Evolutionary conservation across 1,284 basidiomycete genomes (phyloP).

Genomic region (Cutaneotrichosporon sp.): DNA sequence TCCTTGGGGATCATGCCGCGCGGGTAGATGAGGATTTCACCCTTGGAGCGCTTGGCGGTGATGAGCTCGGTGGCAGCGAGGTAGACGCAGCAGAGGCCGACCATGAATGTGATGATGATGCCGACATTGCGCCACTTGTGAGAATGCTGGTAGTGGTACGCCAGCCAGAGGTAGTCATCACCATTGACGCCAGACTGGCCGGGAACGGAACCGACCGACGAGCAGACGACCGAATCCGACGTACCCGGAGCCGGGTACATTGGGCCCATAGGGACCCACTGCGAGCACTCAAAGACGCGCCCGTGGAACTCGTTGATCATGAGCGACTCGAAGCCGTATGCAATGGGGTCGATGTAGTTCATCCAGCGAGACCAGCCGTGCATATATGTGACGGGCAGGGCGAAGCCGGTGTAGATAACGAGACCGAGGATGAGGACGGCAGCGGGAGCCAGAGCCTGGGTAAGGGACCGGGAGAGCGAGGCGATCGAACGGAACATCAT

Average conservation of each 20-base stretch:
- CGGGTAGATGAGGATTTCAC: conserved; percentile 57
- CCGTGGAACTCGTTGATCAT: conserved; percentile 58
- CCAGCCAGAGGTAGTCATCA: conserved; percentile 59
- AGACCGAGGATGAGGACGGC: conserved; percentile 55
- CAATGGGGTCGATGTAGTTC: conserved; percentile 56
- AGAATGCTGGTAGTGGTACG: conserved; percentile 63
- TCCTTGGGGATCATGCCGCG: conserved; percentile 52
- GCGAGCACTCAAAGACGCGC: conserved; percentile 45
- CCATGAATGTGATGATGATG: conserved; percentile 59
- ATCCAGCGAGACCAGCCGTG: conserved; percentile 57
- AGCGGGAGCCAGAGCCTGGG: conserved; percentile 55
- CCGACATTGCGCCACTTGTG: conserved; percentile 67
- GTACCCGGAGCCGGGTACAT: conserved; percentile 41
- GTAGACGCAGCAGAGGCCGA: conserved; percentile 57
- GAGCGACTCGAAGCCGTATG: conserved; percentile 53
- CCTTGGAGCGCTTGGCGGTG: conserved; percentile 56
- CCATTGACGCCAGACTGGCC: conserved; percentile 54
- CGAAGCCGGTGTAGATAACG: conserved; percentile 57
- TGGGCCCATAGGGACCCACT: conserved; percentile 51
- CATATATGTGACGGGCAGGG: conserved; percentile 52
- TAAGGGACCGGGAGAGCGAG: conserved; percentile 49
- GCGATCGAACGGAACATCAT: conserved; percentile 58
- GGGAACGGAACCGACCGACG: conserved; percentile 52
- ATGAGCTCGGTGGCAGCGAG: conserved; percentile 60
- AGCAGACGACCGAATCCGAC: conserved; percentile 51